Base-by-base conservation (phyloP, 345 rosid species). In the Schrenkiella parvula region DNA sequence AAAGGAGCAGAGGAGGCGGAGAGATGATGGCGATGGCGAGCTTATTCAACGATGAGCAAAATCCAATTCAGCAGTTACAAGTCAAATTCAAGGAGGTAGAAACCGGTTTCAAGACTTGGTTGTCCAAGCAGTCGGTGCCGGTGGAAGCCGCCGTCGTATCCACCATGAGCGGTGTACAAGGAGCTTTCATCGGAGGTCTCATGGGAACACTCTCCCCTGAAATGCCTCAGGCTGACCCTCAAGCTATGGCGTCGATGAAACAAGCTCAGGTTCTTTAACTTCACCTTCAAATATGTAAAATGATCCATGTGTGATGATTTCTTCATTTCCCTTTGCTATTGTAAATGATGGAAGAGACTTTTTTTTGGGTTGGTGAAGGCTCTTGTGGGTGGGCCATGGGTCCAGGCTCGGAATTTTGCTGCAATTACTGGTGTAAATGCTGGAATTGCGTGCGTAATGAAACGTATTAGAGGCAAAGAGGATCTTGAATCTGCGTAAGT, bases 381-480 rank as follows among this genome's bases (percentile, higher is more conserved):
- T 62, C 78, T 93, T 31, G 79, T 89, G 17, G 98, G 97, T 57
- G 97, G 98, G 10, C 98, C 97, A 2, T 80, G 89, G 80, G 76
- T 84, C 1, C 97, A 93, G 69, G 98, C 98, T 78, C 98, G 98
- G 15, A 93, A 93, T 64, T 91, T 91, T 58, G 97, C 97, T 31
- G 90, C 90, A 0, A 86, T 93, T 81, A 89, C 97, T 0, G 91
- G 98, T 69, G 93, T 88, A 2, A 91, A 91, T 83, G 89, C 98
- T 2, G 98, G 97, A 50, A 85, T 93, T 64, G 79, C 96, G 4
- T 84, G 84, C 46, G 83, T 91, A 4, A 86, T 93, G 97, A 89
- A 83, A 79, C 84, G 97, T 60, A 56, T 93, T 77, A 77, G 97
- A 86, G 98, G 97, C 75, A 93, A 91, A 82, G 96, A 91, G 68